Conservation (phyloP, 441 rosid genomes). For the Arabidopsis lyrata region DNA sequence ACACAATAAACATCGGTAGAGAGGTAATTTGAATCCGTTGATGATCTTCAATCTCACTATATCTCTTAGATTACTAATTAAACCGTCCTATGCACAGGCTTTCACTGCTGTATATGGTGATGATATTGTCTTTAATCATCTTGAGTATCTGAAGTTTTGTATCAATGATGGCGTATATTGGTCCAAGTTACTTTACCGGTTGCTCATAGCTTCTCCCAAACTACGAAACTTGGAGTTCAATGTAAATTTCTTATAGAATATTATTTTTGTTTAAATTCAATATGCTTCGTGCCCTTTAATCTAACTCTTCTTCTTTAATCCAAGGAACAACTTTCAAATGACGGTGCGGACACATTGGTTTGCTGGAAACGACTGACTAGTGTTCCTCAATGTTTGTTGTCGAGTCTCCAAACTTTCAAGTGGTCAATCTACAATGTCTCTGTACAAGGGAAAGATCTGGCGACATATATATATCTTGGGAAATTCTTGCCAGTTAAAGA, state of each 20-base stretch:
- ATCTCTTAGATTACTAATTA: neutral
- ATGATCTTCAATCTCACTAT: neutral
- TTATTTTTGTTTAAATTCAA: too few relatives aligned
- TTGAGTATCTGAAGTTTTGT: neutral
- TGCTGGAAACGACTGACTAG: neutral
- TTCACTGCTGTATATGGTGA: neutral
- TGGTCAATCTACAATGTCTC: neutral
- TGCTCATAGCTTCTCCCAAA: neutral
- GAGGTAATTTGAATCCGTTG: neutral
- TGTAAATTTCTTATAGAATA: neutral
- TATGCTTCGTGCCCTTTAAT: too few relatives aligned
- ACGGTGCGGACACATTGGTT: neutral
- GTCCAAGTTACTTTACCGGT: neutral
- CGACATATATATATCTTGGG: neutral
- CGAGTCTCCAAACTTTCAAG: neutral
- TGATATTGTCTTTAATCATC: neutral
- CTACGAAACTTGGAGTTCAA: neutral
- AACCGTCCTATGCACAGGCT: neutral
- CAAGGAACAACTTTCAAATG: too few relatives aligned
- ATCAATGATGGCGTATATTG: neutral
- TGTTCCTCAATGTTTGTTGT: slow-evolving; percentile 5
- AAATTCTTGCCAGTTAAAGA: neutral
- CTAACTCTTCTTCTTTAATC: too few relatives aligned
- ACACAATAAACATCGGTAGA: neutral
- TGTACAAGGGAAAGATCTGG: neutral